phyloP scores from a whole-genome alignment of 306 rosid genomes.

The Rubus idaeus region DNA sequence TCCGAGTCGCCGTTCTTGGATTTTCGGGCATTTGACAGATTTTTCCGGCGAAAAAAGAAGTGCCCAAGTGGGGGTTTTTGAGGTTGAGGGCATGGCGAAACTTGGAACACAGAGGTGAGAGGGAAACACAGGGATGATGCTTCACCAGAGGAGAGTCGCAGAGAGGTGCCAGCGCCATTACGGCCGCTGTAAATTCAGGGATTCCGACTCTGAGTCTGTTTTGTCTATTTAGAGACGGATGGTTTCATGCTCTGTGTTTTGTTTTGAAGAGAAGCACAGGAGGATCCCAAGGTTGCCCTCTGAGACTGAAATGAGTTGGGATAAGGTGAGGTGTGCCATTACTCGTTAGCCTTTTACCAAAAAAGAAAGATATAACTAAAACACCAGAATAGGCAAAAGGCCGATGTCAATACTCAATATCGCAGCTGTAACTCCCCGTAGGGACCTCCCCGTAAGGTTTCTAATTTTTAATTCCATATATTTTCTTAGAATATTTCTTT shows the following conservation, averaged over 20 bases:
- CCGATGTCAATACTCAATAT: no score
- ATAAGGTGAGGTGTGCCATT: neutral
- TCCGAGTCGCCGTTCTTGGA: slow-evolving; percentile 15
- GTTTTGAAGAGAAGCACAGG: neutral
- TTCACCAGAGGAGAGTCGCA: slow-evolving; percentile 38
- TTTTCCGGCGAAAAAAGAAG: slow-evolving; percentile 36
- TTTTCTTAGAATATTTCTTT: no score
- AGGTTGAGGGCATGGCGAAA: slow-evolving; percentile 30
- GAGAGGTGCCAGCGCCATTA: slow-evolving; percentile 55
- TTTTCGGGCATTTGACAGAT: slow-evolving; percentile 24
- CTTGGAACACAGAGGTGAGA: slow-evolving; percentile 42
- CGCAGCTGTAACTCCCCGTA: no score
- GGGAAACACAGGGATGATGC: slow-evolving; percentile 37
- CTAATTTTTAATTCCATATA: no score
- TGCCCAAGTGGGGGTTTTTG: slow-evolving; percentile 14
- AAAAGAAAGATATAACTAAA: no score
- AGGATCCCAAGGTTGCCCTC: slow-evolving; percentile 1
- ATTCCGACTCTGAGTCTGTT: neutral
- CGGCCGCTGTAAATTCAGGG: neutral
- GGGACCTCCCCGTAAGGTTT: no score
- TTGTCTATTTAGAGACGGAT: neutral
- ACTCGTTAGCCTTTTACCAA: no score
- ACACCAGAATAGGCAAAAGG: no score
- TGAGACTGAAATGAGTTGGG: neutral
- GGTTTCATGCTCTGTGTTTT: neutral